Base-by-base conservation (phyloP, 257 asterid species). In the Anisodus acutangulus region DNA sequence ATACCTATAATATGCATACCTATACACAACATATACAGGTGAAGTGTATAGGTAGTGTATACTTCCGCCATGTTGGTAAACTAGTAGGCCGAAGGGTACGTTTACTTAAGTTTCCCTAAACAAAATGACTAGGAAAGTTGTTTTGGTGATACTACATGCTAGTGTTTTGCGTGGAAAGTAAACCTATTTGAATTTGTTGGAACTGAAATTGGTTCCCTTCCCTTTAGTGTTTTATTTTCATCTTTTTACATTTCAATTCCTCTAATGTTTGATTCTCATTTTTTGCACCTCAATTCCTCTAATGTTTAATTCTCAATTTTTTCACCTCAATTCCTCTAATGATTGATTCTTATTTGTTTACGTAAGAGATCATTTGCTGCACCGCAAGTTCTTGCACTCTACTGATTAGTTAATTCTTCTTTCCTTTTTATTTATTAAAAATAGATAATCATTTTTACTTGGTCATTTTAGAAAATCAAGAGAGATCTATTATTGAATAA, bases 181-280 rank as follows among this genome's bases (percentile, higher is more conserved):
- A 35, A 67, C 19, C 74, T 69, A 39, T 69, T 66, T 39, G 78
- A n/a, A 68, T 68, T 68, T 68, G 53, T 68, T 39, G 51, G 47
- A 68, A 39, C 16, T 39, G 26, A 68, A 68, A 8, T 39, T 68
- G 53, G 26, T 26, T 37, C 17, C 13, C 78, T 68, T 68, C 13
- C 12, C 53, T 39, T 68, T 69, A 8, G 15, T 39, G 78, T 69
- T 16, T 69, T 13, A 68, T 39, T 69, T 16, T 68, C 51, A 15
- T 37, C 8, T 69, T 58, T 16, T 35, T 31, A 15, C 54, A 39
- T 26, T 7, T 37, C 6, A 68, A 68, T 39, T 39, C 35, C 35
- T 31, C 35, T 31, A 31, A 39, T 69, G 49, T 39, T 39, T 39
- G 6, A 9, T 39, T 68, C 53, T 31, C 35, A 31, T 31, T 31